These are phyloP conservation scores for Penicillium sp. DNA, from an alignment of 2,329 filamentous ascomycete genomes.

Conservation along the genomic window DNA sequence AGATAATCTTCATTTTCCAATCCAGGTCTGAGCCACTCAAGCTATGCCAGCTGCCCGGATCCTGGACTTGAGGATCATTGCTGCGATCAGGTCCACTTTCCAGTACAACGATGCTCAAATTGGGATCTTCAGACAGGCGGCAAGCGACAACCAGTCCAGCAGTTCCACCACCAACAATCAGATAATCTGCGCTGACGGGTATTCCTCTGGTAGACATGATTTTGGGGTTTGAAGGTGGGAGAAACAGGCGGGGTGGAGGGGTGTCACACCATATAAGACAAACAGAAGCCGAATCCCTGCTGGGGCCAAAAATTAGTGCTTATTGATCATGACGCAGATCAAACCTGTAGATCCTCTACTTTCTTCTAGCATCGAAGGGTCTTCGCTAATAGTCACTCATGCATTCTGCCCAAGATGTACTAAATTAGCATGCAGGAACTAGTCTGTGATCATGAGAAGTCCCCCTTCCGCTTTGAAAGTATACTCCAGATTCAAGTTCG, in stretches of 20 bases:
- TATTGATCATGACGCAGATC: neutral
- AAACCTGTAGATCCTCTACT: neutral
- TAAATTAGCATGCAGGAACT: neutral
- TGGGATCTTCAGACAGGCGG: slow-evolving; percentile 16
- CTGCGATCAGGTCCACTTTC: slow-evolving; percentile 16
- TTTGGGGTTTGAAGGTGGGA: neutral
- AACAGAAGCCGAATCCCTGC: neutral
- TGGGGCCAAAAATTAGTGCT: neutral
- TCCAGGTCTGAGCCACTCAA: slow-evolving; percentile 13
- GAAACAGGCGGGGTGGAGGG: neutral
- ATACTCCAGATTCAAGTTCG: too few relatives aligned
- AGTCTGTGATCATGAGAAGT: neutral
- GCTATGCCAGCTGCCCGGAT: slow-evolving; percentile 5
- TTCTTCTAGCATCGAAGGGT: neutral
- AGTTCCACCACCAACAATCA: slow-evolving; percentile 17
- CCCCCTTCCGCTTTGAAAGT: too few relatives aligned
- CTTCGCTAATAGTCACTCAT: neutral
- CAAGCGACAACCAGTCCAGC: slow-evolving; percentile 16
- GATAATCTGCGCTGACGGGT: slow-evolving; percentile 7
- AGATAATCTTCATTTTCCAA: slow-evolving; percentile 12
- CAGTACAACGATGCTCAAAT: slow-evolving; percentile 6
- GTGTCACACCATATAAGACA: neutral
- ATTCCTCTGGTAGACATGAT: neutral
- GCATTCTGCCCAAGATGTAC: neutral
- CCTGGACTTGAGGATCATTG: slow-evolving; percentile 6